Conservation (phyloP, 768 basidiomycete species). For the Boletus sensibilis region DNA sequence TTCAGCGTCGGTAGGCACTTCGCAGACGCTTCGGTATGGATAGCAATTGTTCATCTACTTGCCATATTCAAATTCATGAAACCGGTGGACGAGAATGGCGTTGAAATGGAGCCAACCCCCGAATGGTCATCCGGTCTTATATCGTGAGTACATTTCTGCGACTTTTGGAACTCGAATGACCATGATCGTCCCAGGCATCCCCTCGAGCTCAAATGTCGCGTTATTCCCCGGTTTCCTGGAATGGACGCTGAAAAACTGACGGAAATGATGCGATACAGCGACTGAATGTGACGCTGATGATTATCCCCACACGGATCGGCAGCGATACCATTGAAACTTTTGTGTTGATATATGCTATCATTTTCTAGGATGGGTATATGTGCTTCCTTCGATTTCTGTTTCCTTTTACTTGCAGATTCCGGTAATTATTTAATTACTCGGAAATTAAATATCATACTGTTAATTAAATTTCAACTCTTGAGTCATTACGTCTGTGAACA, state of each 20-base stretch:
- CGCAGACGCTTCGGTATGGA: slow-evolving; percentile 33
- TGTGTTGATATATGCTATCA: not conserved
- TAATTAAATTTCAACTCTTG: not conserved
- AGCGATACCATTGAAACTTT: not conserved
- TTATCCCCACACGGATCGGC: not conserved
- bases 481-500: not conserved
- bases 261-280: slow-evolving; percentile 9
- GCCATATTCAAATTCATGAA: slow-evolving; percentile 32
- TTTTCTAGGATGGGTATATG: not conserved
- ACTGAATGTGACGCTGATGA: slow-evolving; percentile 7
- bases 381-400: too few species aligned
- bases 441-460: not conserved
- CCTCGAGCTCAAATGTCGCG: slow-evolving; percentile 28
- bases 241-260: slow-evolving; percentile 16
- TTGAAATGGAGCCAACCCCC: slow-evolving; percentile 25
- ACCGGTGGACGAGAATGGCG: slow-evolving; percentile 26
- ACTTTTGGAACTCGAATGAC: slow-evolving; percentile 2
- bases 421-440: not conserved
- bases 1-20: slow-evolving; percentile 30
- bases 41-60: slow-evolving; percentile 32
- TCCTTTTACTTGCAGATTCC: too few species aligned
- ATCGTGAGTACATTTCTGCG: slow-evolving; percentile 22
- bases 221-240: slow-evolving; percentile 21
- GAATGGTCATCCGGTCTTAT: slow-evolving; percentile 29
- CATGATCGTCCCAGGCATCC: slow-evolving; percentile 23